Percentiles rank a stretch among this genome's conserved stretches.
Evolutionary conservation across 164 flowering plant species (phyloP).

Genomic region (Piper longum): DNA sequence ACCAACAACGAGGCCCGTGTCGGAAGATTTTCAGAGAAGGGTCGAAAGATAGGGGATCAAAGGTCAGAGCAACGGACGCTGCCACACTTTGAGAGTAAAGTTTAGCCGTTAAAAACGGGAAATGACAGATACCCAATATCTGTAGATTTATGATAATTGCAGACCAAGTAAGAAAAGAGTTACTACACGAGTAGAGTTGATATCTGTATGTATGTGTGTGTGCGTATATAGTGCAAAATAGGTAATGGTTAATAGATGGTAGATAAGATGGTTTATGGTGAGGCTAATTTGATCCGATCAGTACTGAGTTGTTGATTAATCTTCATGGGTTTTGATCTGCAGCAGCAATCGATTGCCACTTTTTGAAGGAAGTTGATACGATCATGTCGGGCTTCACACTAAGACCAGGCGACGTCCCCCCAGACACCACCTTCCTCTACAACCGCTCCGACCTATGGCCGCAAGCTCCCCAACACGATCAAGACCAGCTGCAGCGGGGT

Average conservation of each 20-base stretch:
- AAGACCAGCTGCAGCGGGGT: slow-evolving; percentile 8
- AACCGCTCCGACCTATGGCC: slow-evolving; percentile 42
- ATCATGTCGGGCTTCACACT: slow-evolving; percentile 50
- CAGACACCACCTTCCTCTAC: slow-evolving; percentile 22
- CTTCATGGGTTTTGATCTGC: slow-evolving; percentile 27
- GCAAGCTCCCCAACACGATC: slow-evolving; percentile 12
- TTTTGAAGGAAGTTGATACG: slow-evolving; percentile 10
- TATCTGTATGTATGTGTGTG: no score
- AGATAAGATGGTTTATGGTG: no score
- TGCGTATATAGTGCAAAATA: no score
- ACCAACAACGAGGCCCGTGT: background rate
- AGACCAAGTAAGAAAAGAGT: background rate
- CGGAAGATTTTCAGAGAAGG: background rate
- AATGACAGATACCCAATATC: no score
- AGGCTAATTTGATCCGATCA: no score
- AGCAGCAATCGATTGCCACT: slow-evolving; percentile 15
- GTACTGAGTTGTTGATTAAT: background rate
- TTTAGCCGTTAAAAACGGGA: no score
- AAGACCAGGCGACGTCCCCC: slow-evolving; percentile 14
- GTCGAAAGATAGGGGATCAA: background rate
- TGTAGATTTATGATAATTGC: background rate
- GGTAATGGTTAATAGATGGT: no score
- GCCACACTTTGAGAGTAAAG: no score
- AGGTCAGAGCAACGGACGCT: background rate
- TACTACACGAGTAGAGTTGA: no score